Base-by-base conservation (phyloP, 2,329 filamentous ascomycete species). In the Beauveria brongniartii region DNA sequence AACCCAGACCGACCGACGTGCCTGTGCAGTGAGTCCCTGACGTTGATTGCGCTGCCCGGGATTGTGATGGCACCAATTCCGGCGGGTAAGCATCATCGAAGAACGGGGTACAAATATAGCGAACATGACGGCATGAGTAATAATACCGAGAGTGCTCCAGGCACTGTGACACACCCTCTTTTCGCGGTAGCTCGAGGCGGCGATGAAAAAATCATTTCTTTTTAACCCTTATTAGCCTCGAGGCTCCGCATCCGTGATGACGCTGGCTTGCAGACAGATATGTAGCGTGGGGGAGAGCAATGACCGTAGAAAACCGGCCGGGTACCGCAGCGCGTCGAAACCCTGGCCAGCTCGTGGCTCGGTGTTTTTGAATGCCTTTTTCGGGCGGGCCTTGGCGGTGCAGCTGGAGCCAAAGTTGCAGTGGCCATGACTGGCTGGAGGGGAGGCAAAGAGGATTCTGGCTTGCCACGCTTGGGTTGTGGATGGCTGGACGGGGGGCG, bases 201-300 rank as follows among this genome's bases (percentile, higher is more conserved):
- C 20, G 24, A 34, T 20, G 34, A 22, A 16, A 14, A 44, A 37
- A 6, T 16, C 5, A 12, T 28, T 51, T 50, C 30, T 46, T 46
- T 53, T 59, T 46, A 26, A 26, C 50, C 24, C 22, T 30, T 30
- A 40, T 52, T 51, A 30, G 44, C 55, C 48, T 46, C 26, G 48
- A 53, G 37, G 56, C 37, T 46, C 56, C 48, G 48, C 40, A 53
- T 52, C 18, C 55, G 12, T 50, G 40, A 59, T 59, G 56, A 59
- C 56, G 56, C 56, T 53, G 56, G 47, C 56, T 44, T 46, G 56
- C 56, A 59, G 48, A 34, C 34, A 46, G 26, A 41, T 59, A 12
- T 12, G 10, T 12, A 46, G 47, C 37, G 56, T 46, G 55, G 55
- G 55, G 46, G 46, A 43, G 46, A 9, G 46, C 22, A 50, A 22